Base-by-base conservation (phyloP, 2,329 filamentous ascomycete species). In the Penicillium sp. region DNA sequence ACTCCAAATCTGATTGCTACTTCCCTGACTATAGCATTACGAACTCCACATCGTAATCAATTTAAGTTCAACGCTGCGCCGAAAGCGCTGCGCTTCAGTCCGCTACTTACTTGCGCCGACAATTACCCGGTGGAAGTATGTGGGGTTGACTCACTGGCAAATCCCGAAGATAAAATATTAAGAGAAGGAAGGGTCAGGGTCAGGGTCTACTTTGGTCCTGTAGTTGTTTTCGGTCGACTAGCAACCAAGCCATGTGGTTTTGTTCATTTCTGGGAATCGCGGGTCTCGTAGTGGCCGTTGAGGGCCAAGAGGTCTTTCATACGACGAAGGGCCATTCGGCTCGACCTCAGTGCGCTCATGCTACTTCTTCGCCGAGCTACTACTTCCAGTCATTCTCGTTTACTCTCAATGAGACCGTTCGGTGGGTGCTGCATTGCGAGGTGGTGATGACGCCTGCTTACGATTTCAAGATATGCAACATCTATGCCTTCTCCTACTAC, bases 401-500 rank as follows among this genome's bases (percentile, higher is more conserved):
- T 49, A 65, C 66, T 0, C 37, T 68, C 42, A 65, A 61, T 15
- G 66, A 68, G 27, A 70, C 67, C 4, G 54, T 62, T 39, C 52
- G 63, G 62, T 65, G 40, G 29, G 42, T 37, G 15, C 13, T 23
- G 5, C 2, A 0, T 10, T 1, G 7, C 2, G n/a, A 13, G 2
- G 10, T 17, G 32, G 30, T 26, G 6, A 20, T 40, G 21, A 8
- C 12, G 13, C 32, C 55, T 40, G 49, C 52, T 59, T 17, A 60
- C 17, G 4, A 27, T 12, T 7, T 18, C 20, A 21, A 67, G 68
- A 48, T 64, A 64, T 51, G 68, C 68, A 33, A 68, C 64, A 13
- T 70, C 68, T 2, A 55, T 69, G 2, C 63, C 67, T 3, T 40
- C 62, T 8, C 65, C 67, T 21, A 70, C 67, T 0, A 62, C 65